Base-by-base conservation (phyloP, 495 filamentous ascomycete genomes). In the Trichodelitschia bisporula region DNA sequence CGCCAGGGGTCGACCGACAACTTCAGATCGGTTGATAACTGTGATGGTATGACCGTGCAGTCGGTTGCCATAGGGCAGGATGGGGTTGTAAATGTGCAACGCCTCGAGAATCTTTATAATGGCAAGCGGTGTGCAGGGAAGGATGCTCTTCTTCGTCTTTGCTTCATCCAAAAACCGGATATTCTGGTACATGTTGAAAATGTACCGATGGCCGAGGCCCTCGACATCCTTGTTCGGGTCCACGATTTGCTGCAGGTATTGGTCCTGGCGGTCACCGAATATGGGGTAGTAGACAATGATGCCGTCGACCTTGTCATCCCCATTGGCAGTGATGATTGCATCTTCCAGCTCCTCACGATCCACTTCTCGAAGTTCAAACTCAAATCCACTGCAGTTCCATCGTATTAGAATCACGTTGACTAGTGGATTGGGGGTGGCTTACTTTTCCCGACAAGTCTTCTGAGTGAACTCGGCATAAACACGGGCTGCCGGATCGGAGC, bases 131-230 rank as follows among this genome's bases (percentile, higher is more conserved):
- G 86, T 97, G 59, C 86, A 97, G 10, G 86, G 86, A 14, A 97
- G 60, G 26, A 97, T 73, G 30, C 69, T 84, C 51, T 97, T 97
- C 50, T 77, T 74, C 26, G 53, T 56, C 48, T 82, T 76, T 18
- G 55, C 44, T 13, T 69, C 66, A 56, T 97, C 86, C 19, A 97
- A 61, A 57, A 79, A 93, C 29, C 86, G 77, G 43, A 86, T 66
- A 54, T 97, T 97, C 58, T 93, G 75, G 58, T 93, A 97, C 79
- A 97, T 90, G 61, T 97, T 97, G 65, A 83, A 86, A 44, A 93
- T 72, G 54, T 93, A 86, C 35, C 64, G 70, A 48, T 93, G 84
- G 40, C 71, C 82, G 31, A 97, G 71, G 15, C 86, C 86, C 44
- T 97, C 86, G 34, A 97, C 86, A 40, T 97, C 86, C 53, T 97